Conservation (phyloP, 2,329 filamentous ascomycete genomes). For the Basipetospora sp. region DNA sequence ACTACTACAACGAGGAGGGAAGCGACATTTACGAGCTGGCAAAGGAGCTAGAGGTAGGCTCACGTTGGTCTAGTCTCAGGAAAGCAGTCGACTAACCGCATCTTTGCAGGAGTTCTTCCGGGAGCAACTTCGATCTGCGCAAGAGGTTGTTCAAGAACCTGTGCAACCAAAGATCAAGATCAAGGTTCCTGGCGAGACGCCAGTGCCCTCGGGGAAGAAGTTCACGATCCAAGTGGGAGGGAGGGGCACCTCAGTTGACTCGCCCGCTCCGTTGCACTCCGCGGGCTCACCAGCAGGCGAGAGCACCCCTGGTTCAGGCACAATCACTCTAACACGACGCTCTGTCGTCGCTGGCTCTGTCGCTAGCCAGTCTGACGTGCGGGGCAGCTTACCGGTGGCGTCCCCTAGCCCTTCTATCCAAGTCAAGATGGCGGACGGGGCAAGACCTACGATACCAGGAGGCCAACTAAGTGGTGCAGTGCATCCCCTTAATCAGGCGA, state of each 20-base stretch:
- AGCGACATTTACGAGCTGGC: conserved; percentile 71
- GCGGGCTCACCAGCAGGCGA: conserved; percentile 19
- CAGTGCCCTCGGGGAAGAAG: conserved; percentile 35
- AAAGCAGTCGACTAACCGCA: neutral
- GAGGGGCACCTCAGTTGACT: conserved; percentile 34
- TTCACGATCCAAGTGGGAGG: conserved; percentile 59
- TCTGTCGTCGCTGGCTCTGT: too few species aligned
- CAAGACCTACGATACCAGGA: conserved; percentile 19
- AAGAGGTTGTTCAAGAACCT: conserved; percentile 56
- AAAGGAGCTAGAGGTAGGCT: conserved; percentile 57
- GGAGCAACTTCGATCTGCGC: conserved; percentile 55
- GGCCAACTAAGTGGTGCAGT: conserved; percentile 18
- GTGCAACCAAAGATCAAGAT: conserved; percentile 66
- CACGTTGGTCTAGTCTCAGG: neutral
- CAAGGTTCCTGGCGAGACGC: conserved; percentile 42
- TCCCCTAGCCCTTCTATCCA: conserved; percentile 30
- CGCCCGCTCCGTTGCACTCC: conserved; percentile 9
- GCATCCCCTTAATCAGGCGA: neutral
- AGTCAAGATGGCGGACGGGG: conserved; percentile 18
- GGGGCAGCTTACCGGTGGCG: conserved; percentile 24
- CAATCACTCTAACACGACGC: neutral
- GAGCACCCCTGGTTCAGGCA: conserved; percentile 1
- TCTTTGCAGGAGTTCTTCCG: conserved; percentile 48
- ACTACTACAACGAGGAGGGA: conserved; percentile 80
- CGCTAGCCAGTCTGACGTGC: conserved; percentile 22